Conservation (phyloP, 805 yeast genomes). For the Myxozyma vanderwaltii region DNA sequence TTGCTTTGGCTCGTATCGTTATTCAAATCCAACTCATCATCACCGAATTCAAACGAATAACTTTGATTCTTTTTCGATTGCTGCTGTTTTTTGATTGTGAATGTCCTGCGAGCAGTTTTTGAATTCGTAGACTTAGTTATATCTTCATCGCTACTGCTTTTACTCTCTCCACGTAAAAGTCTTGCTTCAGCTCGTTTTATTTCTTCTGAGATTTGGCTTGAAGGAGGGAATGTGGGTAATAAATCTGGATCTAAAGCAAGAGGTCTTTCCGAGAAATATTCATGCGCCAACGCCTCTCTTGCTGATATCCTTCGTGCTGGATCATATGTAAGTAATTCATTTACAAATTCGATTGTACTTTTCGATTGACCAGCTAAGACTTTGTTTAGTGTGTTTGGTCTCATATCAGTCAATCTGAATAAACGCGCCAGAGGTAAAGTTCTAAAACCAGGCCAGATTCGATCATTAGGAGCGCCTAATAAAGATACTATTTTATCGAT, state of each 20-base stretch:
- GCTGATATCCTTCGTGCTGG: constrained; percentile 71
- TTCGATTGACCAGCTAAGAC: constrained; percentile 49
- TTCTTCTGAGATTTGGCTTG: neutral
- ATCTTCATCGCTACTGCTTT: too few relatives aligned
- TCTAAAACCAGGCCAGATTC: constrained; percentile 74
- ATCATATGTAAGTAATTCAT: constrained; percentile 61
- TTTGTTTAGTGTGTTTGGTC: constrained; percentile 44
- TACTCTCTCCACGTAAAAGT: neutral
- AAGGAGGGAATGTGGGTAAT: constrained; percentile 24
- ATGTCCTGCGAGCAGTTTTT: neutral
- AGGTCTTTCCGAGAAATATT: constrained; percentile 74
- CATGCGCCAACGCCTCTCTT: constrained; percentile 62
- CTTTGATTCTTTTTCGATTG: neutral
- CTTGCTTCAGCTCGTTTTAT: neutral
- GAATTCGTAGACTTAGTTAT: neutral
- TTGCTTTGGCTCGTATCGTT: neutral
- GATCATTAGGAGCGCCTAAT: constrained; percentile 79
- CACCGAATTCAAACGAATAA: constrained; percentile 5
- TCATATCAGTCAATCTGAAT: constrained; percentile 37
- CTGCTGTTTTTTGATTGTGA: neutral
- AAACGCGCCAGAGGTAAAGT: constrained; percentile 68
- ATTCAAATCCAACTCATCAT: constrained; percentile 1
- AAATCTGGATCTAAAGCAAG: constrained; percentile 26
- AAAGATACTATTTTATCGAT: constrained; percentile 69
- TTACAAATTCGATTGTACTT: constrained; percentile 60